phyloP scores from a whole-genome alignment of 2,329 filamentous ascomycete genomes.

The Fusarium subglutinans region DNA sequence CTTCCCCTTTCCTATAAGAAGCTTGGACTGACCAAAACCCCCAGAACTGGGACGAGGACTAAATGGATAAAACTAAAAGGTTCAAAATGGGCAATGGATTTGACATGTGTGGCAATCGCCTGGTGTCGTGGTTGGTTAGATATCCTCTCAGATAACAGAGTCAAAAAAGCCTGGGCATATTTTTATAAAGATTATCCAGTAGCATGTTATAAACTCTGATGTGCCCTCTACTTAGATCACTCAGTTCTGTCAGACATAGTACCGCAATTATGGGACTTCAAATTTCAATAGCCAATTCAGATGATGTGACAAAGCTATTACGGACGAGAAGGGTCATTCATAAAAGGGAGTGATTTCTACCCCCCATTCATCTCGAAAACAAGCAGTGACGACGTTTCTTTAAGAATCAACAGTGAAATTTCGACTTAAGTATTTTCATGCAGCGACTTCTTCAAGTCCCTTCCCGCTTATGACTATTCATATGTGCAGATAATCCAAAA shows the following conservation, averaged over 20 bases:
- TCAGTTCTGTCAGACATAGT: not conserved
- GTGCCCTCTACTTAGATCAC: constrained; percentile 9
- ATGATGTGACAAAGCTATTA: not conserved
- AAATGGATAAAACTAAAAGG: constrained; percentile 48
- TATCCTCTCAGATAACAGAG: constrained; percentile 31
- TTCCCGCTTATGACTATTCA: constrained; percentile 26
- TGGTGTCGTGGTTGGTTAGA: constrained; percentile 39
- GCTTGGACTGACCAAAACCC: constrained; percentile 41
- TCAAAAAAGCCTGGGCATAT: constrained; percentile 28
- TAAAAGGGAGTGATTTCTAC: not conserved
- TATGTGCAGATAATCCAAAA: constrained; percentile 21
- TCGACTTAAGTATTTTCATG: not conserved
- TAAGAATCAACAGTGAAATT: not conserved
- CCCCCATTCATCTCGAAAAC: not conserved
- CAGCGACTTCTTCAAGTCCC: constrained; percentile 33
- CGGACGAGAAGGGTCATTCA: not conserved
- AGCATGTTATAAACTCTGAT: not conserved
- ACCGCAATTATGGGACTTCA: constrained; percentile 7
- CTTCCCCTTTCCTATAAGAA: not conserved
- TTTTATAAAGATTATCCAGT: constrained; percentile 15
- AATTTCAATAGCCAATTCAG: not conserved
- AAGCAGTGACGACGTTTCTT: not conserved
- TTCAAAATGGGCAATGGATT: constrained; percentile 34
- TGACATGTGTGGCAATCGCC: constrained; percentile 22
- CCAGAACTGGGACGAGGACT: constrained; percentile 72